Evolutionary conservation across 2,329 filamentous ascomycete species (phyloP).

Genomic region (Leptoxyphium fumago): DNA sequence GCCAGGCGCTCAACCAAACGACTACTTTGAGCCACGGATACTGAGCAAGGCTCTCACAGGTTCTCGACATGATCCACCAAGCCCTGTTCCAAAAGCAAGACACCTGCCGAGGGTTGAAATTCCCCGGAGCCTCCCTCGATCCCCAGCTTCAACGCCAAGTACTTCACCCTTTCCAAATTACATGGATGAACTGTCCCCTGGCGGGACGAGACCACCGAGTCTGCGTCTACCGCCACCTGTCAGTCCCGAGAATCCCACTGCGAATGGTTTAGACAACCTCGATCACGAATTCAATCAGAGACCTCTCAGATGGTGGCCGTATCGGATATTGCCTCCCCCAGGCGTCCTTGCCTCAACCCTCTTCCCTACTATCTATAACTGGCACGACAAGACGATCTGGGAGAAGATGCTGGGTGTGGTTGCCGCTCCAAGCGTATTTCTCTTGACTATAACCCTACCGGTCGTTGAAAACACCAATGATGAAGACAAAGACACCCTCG

Average conservation of each 20-base stretch:
- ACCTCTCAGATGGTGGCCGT: constrained; percentile 65
- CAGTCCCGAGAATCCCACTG: constrained; percentile 28
- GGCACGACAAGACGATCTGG: constrained; percentile 69
- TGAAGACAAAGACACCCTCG: constrained; percentile 25
- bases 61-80: constrained; percentile 8
- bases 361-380: constrained; percentile 75
- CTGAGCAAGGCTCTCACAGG: not conserved
- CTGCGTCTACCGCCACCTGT: constrained; percentile 36
- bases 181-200: constrained; percentile 37
- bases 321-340: constrained; percentile 55
- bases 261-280: constrained; percentile 29
- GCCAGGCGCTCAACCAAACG: not conserved
- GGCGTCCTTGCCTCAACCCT: constrained; percentile 56
- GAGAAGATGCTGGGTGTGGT: constrained; percentile 69
- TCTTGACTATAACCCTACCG: constrained; percentile 79
- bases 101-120: constrained; percentile 28
- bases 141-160: constrained; percentile 23
- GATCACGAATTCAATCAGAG: constrained; percentile 14
- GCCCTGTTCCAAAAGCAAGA: constrained; percentile 16
- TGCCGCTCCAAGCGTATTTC: constrained; percentile 77
- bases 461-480: constrained; percentile 60
- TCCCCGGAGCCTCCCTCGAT: constrained; percentile 15
- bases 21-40: not conserved
- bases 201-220: constrained; percentile 37
- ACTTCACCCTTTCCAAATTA: constrained; percentile 55